A percentile compares a stretch with the other conserved stretches of the same genome.
phyloP scores from a whole-genome alignment of 2,329 filamentous ascomycete genomes.

The Colletotrichum sp. region DNA sequence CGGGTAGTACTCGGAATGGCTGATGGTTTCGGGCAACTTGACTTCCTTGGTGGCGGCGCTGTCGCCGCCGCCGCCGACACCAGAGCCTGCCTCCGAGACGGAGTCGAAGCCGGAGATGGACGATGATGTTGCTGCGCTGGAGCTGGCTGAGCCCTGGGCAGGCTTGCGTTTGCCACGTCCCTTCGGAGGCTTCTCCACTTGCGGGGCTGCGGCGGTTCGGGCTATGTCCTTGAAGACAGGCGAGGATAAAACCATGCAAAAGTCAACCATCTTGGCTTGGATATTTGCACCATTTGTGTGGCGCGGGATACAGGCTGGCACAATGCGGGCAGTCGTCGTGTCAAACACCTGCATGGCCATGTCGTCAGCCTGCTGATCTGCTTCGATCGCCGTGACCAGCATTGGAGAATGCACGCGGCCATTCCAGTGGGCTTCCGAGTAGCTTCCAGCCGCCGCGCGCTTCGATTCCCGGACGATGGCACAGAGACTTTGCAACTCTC shows the following conservation, averaged over 20 bases:
- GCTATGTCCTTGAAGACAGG: neutral
- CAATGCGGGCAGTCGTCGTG: neutral
- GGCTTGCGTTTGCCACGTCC: neutral
- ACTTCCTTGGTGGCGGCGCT: neutral
- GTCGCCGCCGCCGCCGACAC: neutral
- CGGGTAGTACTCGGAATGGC: neutral
- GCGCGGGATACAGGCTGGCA: neutral
- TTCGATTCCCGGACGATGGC: neutral
- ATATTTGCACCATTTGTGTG: neutral
- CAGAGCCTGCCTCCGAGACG: neutral
- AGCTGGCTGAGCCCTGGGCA: neutral
- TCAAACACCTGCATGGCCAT: neutral
- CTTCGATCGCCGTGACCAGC: neutral
- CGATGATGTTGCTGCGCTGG: neutral
- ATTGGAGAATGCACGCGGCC: neutral
- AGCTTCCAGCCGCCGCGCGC: neutral
- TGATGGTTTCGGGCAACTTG: neutral
- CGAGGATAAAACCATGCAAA: neutral
- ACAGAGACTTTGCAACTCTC: neutral
- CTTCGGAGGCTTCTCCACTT: neutral
- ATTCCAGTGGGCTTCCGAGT: neutral
- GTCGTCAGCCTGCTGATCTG: neutral
- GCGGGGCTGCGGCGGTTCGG: neutral
- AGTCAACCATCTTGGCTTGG: neutral
- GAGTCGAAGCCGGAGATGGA: neutral